Conservation (phyloP, 495 filamentous ascomycete genomes). For the Aspergillus asperescens region DNA sequence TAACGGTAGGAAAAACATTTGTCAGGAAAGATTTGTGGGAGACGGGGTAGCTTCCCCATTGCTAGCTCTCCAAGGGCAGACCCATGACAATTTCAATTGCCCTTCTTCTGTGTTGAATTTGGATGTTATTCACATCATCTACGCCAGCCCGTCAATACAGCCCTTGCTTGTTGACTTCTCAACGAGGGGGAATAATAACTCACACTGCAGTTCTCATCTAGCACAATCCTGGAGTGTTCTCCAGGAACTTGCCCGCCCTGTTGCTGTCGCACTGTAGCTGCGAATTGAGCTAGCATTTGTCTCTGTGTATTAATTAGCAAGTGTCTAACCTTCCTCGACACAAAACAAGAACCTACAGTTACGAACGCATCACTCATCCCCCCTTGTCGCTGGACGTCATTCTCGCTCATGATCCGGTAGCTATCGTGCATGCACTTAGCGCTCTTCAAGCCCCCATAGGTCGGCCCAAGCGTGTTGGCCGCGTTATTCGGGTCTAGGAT, state of each 20-base stretch:
- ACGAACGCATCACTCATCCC: conserved; percentile 58
- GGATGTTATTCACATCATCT: conserved; percentile 19
- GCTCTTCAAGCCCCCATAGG: conserved; percentile 46
- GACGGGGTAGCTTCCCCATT: too few species aligned
- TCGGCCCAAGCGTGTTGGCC: conserved; percentile 27
- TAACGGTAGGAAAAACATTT: too few species aligned
- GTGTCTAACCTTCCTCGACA: background rate
- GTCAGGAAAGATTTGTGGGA: too few species aligned
- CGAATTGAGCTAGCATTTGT: conserved; percentile 55
- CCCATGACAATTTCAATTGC: too few species aligned
- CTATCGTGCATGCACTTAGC: conserved; percentile 55
- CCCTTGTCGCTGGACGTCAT: conserved; percentile 57
- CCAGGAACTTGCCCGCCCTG: conserved; percentile 17
- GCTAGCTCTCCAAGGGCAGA: too few species aligned
- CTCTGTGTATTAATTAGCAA: conserved; percentile 31
- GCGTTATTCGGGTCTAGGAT: conserved; percentile 43
- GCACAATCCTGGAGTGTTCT: conserved; percentile 21
- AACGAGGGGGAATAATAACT: conserved; percentile 7
- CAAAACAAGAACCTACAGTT: conserved; percentile 46
- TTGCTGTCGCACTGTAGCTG: conserved; percentile 41
- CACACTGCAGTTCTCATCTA: conserved; percentile 31
- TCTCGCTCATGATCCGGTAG: conserved; percentile 60
- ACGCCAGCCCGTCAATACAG: background rate
- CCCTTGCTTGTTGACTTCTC: background rate
- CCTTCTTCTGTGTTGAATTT: too few species aligned